Base-by-base conservation (phyloP, 2,329 filamentous ascomycete species). In the Hansfordia pulvinata region DNA sequence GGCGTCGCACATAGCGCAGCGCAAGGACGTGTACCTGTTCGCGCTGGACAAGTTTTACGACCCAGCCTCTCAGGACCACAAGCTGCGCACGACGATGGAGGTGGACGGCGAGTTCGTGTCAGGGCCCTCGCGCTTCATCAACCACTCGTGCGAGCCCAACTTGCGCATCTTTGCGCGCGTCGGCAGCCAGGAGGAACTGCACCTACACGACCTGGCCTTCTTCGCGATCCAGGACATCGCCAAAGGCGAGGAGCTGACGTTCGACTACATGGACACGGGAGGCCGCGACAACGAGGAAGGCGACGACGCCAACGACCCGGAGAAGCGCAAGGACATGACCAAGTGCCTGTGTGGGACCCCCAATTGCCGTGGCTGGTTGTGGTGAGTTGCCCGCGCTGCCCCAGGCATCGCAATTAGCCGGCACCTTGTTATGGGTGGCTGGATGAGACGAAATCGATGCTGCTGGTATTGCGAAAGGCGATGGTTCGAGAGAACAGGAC, bases 11-110 rank as follows among this genome's bases (percentile, higher is more conserved):
- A 51, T 67, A 3, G 64, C 64, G 0, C 60, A 69, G 31, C 61
- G 62, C n/a, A 86, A 86, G 39, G 74, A 80, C 13, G 72, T 79
- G 0, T 90, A 90, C 38, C 63, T 90, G 2, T 90, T 88, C 47
- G 72, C 67, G 2, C 68, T 92, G 2, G 83, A 92, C 56, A 90
- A 90, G 44, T 88, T 86, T 44, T 68, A 60, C 1, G 65, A 78
- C 29, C 53, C 60, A 0, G 39, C 60, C 5, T 71, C 66, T 2
- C 52, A 61, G 8, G 69, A 76, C 32, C 52, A 57, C n/a, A 56
- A 69, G 1, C 58, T 78, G 0, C 56, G 60, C 4, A 64, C 62
- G 0, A 61, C 71, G 10, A 52, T 78, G 4, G 70, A 75, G 35
- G 64, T 75, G 0, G 73, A 76, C 30, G 83, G 83, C 8, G 76